Base-by-base conservation (phyloP, 1,284 basidiomycete genomes). In the Tilletia caries region DNA sequence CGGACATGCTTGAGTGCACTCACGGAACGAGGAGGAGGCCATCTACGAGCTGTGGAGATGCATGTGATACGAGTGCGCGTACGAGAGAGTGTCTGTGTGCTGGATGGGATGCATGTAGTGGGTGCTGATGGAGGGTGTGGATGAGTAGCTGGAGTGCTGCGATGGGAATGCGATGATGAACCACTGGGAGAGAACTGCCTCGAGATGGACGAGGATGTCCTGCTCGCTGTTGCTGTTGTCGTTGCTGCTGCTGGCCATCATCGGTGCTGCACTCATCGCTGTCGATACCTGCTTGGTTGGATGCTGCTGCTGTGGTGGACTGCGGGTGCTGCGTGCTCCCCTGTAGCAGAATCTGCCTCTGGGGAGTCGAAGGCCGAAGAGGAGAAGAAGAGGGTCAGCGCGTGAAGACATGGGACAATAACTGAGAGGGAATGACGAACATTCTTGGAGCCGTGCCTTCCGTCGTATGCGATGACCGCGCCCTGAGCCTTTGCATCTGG, bases 401-500 rank as follows among this genome's bases (percentile, higher is more conserved):
- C n/a, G n/a, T n/a, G n/a, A n/a, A n/a, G n/a, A n/a, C n/a, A n/a
- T n/a, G n/a, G n/a, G n/a, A n/a, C n/a, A n/a, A n/a, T n/a, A n/a
- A n/a, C n/a, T n/a, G n/a, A n/a, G n/a, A n/a, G n/a, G n/a, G n/a
- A n/a, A n/a, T n/a, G n/a, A n/a, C n/a, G n/a, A n/a, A n/a, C n/a
- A n/a, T 73, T 69, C 27, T 72, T 75, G 68, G 72, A 74, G 41
- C 76, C 76, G 58, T 76, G 78, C 2, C 78, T 68, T 8, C 78
- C 78, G 25, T 79, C 78, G 50, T 78, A 79, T n/a, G 76, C 78
- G 54, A 79, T 76, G 13, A 76, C 78, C n/a, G 78, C 78, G 23
- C 78, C 74, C 23, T 62, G 20, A 43, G 67, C 69, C 3, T 70
- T 69, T 25, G 68, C 70, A 10, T 50, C 67, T 25, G 48, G 27